Evolutionary conservation across 129 eudicot species (phyloP).

Genomic region (Glebionis coronaria): DNA sequence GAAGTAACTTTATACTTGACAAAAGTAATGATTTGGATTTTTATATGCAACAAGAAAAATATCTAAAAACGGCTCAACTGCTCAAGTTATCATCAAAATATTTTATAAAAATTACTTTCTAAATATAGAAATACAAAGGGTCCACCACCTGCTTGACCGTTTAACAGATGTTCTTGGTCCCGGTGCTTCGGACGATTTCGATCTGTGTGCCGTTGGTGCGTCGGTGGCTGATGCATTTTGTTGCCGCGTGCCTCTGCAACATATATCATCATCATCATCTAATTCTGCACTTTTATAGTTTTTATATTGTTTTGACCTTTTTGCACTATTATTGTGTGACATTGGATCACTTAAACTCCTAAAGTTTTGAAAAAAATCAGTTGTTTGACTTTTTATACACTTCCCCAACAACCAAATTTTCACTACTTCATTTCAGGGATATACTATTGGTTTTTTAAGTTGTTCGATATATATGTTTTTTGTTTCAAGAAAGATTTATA

Average conservation of each 20-base stretch:
- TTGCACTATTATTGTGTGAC: constrained; percentile 19
- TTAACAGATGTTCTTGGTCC: constrained; percentile 24
- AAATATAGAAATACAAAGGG: constrained; percentile 16
- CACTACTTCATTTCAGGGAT: constrained; percentile 4
- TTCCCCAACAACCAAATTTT: constrained; percentile 23
- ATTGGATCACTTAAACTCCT: constrained; percentile 30
- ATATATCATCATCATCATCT: constrained; percentile 6
- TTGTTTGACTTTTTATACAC: constrained; percentile 19
- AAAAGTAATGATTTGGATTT: background rate
- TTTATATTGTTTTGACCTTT: background rate
- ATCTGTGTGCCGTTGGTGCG: constrained; percentile 23
- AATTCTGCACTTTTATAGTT: background rate
- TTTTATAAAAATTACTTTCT: background rate
- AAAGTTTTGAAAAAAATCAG: constrained; percentile 27
- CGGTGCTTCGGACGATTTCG: constrained; percentile 24
- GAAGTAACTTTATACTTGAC: too few relatives aligned
- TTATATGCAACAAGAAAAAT: background rate
- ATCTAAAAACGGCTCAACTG: constrained; percentile 6
- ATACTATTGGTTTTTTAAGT: too few relatives aligned
- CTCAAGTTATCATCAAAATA: background rate
- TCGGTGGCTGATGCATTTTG: constrained; percentile 26
- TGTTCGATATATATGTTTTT: background rate
- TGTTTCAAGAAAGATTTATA: constrained; percentile 17
- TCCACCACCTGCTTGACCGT: constrained; percentile 25
- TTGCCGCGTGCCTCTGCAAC: constrained; percentile 22